These are phyloP conservation scores for Pichia sp. DNA, from an alignment of 1,139 yeast genomes.

Conservation along the genomic window DNA sequence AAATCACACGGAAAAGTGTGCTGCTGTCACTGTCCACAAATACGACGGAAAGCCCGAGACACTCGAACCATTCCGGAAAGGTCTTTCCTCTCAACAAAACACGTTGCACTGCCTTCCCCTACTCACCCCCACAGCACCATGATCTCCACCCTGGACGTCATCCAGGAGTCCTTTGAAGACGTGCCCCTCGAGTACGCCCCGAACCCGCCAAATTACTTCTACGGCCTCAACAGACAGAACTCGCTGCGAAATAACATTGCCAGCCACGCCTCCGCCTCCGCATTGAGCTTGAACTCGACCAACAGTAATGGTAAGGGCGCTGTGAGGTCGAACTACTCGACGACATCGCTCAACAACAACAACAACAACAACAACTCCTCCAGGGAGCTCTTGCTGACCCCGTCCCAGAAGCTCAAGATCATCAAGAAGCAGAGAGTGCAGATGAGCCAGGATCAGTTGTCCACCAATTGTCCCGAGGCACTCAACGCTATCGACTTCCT, in stretches of 20 bases:
- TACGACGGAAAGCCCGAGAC: too few species aligned
- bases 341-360: slow-evolving; percentile 5
- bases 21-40: too few species aligned
- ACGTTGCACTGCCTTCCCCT: too few species aligned
- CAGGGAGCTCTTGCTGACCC: slow-evolving; percentile 33
- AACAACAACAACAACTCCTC: too few species aligned
- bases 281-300: background rate
- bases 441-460: slow-evolving; percentile 12
- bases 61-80: too few species aligned
- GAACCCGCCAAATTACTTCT: slow-evolving; percentile 7
- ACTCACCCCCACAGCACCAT: background rate
- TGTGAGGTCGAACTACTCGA: slow-evolving; percentile 6
- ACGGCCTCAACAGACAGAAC: slow-evolving; percentile 5
- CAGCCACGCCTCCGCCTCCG: background rate
- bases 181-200: slow-evolving; percentile 22
- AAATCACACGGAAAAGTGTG: background rate
- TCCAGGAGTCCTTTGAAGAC: slow-evolving; percentile 33
- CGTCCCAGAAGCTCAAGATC: slow-evolving; percentile 40
- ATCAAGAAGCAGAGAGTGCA: slow-evolving; percentile 31
- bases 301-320: background rate
- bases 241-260: background rate
- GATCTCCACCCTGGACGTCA: slow-evolving; percentile 24
- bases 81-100: too few species aligned
- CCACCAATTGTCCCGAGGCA: slow-evolving; percentile 15
- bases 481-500: slow-evolving; percentile 25